Evolutionary conservation across 2,329 filamentous ascomycete species (phyloP).

Genomic region (Ascocoryne sarcoides): DNA sequence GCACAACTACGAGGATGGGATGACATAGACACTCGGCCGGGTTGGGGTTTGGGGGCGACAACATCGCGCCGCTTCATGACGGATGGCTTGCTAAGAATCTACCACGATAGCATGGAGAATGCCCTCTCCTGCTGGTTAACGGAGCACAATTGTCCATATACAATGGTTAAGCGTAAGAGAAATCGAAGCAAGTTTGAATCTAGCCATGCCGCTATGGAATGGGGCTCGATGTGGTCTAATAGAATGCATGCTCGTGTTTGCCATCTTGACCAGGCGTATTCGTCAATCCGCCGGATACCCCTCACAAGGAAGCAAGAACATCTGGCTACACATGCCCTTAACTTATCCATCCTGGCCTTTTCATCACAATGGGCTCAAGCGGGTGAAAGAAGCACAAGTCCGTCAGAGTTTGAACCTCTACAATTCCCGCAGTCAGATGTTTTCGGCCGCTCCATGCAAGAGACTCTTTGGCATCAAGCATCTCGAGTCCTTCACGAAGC

Average conservation of each 20-base stretch:
- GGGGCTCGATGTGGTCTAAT: constrained; percentile 37
- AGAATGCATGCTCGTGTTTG: constrained; percentile 42
- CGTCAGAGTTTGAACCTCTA: constrained; percentile 3
- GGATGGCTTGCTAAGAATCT: constrained; percentile 38
- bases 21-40: no score
- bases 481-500: constrained; percentile 8
- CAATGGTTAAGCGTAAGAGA: constrained; percentile 23
- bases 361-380: constrained; percentile 42
- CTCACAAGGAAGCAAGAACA: constrained; percentile 35
- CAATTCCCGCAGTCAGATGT: no score
- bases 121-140: constrained; percentile 46
- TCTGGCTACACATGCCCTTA: constrained; percentile 37
- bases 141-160: constrained; percentile 44
- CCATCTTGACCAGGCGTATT: constrained; percentile 38
- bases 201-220: constrained; percentile 21
- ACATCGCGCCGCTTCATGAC: constrained; percentile 36
- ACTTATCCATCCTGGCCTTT: constrained; percentile 43
- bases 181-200: background rate
- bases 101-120: constrained; percentile 46
- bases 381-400: constrained; percentile 24
- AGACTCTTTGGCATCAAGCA: constrained; percentile 12
- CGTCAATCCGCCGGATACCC: constrained; percentile 32
- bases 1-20: no score
- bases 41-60: no score
- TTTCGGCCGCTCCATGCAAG: constrained; percentile 8